Conservation (phyloP, 805 yeast species). For the Kuraishia molischiana region DNA sequence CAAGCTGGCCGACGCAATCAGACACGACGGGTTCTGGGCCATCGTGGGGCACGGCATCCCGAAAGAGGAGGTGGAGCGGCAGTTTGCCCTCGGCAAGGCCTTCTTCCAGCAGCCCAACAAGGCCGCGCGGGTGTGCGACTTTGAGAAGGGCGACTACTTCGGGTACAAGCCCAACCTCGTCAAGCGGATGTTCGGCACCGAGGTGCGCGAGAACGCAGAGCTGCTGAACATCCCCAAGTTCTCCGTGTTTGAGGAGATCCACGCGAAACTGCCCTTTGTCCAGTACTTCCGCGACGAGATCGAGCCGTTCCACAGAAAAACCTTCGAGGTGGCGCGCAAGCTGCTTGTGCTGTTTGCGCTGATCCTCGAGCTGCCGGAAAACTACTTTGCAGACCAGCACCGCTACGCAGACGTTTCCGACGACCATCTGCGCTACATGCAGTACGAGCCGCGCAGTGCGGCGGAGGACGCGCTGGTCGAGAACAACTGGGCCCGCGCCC, state of each 20-base stretch:
- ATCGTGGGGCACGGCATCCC: constrained; percentile 17
- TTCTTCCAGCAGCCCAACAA: constrained; percentile 18
- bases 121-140: constrained; percentile 15
- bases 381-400: constrained; percentile 22
- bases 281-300: constrained; percentile 14
- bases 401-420: constrained; percentile 23
- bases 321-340: constrained; percentile 16
- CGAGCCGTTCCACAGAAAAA: constrained; percentile 13
- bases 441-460: constrained; percentile 17
- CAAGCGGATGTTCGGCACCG: constrained; percentile 21
- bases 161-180: constrained; percentile 23
- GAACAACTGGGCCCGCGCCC: constrained; percentile 24
- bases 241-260: constrained; percentile 12
- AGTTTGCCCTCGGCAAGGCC: constrained; percentile 19
- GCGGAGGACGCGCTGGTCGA: constrained; percentile 23
- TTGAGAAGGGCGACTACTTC: constrained; percentile 21
- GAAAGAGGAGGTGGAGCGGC: constrained; percentile 16
- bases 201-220: constrained; percentile 21
- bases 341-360: constrained; percentile 22
- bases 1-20: constrained; percentile 17
- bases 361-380: constrained; percentile 23
- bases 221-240: constrained; percentile 24
- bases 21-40: constrained; percentile 24
- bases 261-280: constrained; percentile 14
- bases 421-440: constrained; percentile 24